Evolutionary conservation across 2,329 filamentous ascomycete genomes (phyloP).

Genomic region (Diaporthe sp.): DNA sequence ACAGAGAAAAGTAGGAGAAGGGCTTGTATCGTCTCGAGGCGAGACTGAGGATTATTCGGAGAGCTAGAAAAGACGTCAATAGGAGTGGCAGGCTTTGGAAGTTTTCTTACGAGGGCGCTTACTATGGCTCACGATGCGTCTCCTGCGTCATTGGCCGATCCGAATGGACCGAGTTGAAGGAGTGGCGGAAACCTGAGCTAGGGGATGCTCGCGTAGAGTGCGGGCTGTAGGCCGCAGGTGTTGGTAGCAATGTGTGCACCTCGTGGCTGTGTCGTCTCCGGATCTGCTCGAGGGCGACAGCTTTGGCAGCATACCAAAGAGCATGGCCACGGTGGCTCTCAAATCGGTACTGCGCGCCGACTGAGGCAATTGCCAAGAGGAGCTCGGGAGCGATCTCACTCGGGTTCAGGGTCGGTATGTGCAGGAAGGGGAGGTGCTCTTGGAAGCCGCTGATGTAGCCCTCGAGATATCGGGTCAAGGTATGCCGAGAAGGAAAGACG

Average conservation of each 20-base stretch:
- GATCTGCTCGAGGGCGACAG: constrained; percentile 70
- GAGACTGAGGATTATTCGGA: constrained; percentile 69
- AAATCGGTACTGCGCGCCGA: constrained; percentile 76
- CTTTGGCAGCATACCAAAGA: constrained; percentile 72
- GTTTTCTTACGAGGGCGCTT: constrained; percentile 61
- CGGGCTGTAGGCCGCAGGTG: constrained; percentile 69
- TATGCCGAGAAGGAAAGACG: constrained; percentile 76
- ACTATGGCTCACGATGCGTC: constrained; percentile 71
- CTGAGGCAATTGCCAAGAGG: constrained; percentile 74
- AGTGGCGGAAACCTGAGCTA: constrained; percentile 68
- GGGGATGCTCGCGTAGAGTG: constrained; percentile 71
- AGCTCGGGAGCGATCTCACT: constrained; percentile 77
- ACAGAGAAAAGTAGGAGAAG: constrained; percentile 71
- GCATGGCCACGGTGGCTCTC: constrained; percentile 70
- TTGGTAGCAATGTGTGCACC: constrained; percentile 68
- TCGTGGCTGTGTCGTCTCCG: constrained; percentile 68
- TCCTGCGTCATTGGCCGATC: constrained; percentile 70
- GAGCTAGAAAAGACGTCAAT: constrained; percentile 54
- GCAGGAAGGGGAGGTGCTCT: constrained; percentile 72
- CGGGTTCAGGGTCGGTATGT: constrained; percentile 74
- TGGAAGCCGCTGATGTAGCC: constrained; percentile 78
- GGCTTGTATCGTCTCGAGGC: constrained; percentile 75
- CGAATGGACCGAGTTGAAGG: constrained; percentile 69
- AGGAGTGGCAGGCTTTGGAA: no score
- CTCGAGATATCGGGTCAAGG: constrained; percentile 76